phyloP scores from a whole-genome alignment of 2,329 filamentous ascomycete genomes.

The Lomentospora prolificans region DNA sequence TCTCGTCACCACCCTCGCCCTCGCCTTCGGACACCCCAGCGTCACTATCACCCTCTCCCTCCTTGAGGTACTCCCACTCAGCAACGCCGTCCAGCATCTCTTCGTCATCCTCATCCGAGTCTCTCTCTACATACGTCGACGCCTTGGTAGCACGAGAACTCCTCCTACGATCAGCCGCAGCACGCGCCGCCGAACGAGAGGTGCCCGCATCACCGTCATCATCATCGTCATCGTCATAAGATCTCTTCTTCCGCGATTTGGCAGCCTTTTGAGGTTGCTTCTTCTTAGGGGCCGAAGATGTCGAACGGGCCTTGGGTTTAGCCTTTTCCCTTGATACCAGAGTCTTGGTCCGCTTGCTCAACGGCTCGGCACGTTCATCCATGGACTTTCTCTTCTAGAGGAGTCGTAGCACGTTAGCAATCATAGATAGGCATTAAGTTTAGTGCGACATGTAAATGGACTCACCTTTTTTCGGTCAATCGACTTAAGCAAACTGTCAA shows the following conservation, averaged over 20 bases:
- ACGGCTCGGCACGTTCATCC: slow-evolving; percentile 38
- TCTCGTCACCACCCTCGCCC: slow-evolving; percentile 9
- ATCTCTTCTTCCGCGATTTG: slow-evolving; percentile 4
- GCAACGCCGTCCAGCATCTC: slow-evolving; percentile 54
- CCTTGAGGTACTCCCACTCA: slow-evolving; percentile 42
- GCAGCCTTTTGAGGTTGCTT: slow-evolving; percentile 14
- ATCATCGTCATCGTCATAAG: slow-evolving; percentile 12
- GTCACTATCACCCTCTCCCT: slow-evolving; percentile 15
- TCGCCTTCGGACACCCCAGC: slow-evolving; percentile 11
- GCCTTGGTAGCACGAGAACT: slow-evolving; percentile 41
- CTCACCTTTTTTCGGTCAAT: slow-evolving; percentile 64
- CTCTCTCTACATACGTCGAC: slow-evolving; percentile 45
- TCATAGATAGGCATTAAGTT: not conserved
- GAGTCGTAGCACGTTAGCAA: slow-evolving; percentile 16
- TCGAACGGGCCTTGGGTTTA: slow-evolving; percentile 20
- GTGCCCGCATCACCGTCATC: slow-evolving; percentile 4
- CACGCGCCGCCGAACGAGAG: slow-evolving; percentile 12
- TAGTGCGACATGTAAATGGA: not conserved
- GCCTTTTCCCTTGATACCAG: slow-evolving; percentile 15
- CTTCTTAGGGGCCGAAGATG: slow-evolving; percentile 4
- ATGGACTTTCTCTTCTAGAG: slow-evolving; percentile 48
- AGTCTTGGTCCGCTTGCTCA: slow-evolving; percentile 24
- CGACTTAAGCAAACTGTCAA: slow-evolving; percentile 57
- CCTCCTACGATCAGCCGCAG: slow-evolving; percentile 39
- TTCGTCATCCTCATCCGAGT: slow-evolving; percentile 48